phyloP scores from a whole-genome alignment of 129 eudicot species.

The Silybum marianum region DNA sequence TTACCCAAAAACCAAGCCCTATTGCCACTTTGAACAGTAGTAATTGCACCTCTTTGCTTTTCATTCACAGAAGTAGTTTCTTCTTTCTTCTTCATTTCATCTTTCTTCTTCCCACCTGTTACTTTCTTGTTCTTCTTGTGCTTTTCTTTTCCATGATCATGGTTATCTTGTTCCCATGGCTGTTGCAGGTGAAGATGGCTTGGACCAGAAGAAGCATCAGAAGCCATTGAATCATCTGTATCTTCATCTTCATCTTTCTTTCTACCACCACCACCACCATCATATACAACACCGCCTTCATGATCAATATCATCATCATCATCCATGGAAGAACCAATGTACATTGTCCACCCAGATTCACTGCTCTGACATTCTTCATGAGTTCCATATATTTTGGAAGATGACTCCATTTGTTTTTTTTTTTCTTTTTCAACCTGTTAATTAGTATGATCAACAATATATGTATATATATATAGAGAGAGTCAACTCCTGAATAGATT shows the following conservation, averaged over 20 bases:
- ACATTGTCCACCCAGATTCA: constrained; percentile 75
- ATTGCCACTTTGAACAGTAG: constrained; percentile 47
- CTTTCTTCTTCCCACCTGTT: constrained; percentile 36
- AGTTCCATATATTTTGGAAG: constrained; percentile 49
- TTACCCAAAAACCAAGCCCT: constrained; percentile 48
- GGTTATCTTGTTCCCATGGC: constrained; percentile 31
- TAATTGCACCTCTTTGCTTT: constrained; percentile 37
- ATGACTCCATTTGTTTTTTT: constrained; percentile 35
- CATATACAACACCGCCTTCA: constrained; percentile 15
- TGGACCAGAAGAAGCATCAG: constrained; percentile 90
- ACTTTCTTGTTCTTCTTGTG: constrained; percentile 39
- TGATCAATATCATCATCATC: constrained; percentile 42
- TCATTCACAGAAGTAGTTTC: constrained; percentile 20
- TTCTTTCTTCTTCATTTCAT: constrained; percentile 29
- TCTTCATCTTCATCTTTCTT: constrained; percentile 41
- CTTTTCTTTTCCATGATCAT: neutral
- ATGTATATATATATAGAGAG: neutral
- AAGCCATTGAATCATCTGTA: constrained; percentile 85
- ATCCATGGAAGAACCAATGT: constrained; percentile 49
- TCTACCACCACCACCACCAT: constrained; percentile 15
- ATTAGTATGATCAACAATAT: constrained; percentile 13
- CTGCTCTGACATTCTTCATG: constrained; percentile 56
- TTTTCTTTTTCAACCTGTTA: constrained; percentile 16
- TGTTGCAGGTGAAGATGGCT: constrained; percentile 41
- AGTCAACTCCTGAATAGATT: constrained; percentile 29